Conservation (phyloP, 73 alveolate species). For the Paramecium sonneborni region DNA sequence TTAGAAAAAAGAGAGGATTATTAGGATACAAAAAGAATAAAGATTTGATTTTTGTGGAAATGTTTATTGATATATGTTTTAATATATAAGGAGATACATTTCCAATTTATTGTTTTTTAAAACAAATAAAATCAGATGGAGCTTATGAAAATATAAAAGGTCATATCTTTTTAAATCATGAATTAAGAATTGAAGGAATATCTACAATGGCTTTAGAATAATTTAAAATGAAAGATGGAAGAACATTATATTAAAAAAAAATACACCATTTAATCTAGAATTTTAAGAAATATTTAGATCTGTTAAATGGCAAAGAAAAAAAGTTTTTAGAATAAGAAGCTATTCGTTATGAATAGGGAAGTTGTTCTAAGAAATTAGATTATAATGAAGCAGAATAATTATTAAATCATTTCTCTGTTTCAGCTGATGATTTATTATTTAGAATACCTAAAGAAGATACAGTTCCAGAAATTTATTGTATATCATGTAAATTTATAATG, state of each 20-base stretch:
- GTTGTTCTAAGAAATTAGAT: background rate
- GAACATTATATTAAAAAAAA: background rate
- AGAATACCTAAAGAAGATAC: conserved; percentile 20
- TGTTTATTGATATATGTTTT: conserved; percentile 37
- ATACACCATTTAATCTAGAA: background rate
- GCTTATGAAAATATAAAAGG: conserved; percentile 21
- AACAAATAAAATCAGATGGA: background rate
- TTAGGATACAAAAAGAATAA: conserved; percentile 1
- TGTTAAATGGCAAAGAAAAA: background rate
- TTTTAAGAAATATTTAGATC: background rate
- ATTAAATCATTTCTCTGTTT: background rate
- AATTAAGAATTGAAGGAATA: conserved; percentile 21
- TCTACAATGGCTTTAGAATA: conserved; percentile 46
- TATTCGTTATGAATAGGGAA: background rate
- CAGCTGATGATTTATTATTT: conserved; percentile 13
- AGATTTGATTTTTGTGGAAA: background rate
- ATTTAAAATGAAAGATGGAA: background rate
- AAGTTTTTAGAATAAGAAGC: background rate
- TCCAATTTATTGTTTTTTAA: conserved; percentile 44
- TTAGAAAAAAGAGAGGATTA: background rate
- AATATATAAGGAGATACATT: background rate
- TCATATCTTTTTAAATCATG: background rate
- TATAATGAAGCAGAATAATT: background rate
- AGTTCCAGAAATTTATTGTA: background rate
- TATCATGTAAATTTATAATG: background rate